phyloP scores from a whole-genome alignment of 2,329 filamentous ascomycete species.

The Penicillium griseofulvum region DNA sequence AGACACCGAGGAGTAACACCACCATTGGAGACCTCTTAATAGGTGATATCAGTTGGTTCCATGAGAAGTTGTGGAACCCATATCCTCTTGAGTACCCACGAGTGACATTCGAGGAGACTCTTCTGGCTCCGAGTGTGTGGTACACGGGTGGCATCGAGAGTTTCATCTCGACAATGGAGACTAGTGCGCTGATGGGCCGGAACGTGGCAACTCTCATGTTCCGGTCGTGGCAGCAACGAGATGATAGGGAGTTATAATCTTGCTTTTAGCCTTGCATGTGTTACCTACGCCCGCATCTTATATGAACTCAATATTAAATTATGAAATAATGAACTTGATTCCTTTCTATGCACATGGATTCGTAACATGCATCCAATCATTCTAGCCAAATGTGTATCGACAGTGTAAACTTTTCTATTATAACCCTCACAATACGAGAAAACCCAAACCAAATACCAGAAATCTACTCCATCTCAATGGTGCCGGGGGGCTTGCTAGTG shows the following conservation, averaged over 20 bases:
- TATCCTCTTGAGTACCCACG: conserved; percentile 85
- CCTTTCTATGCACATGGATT: conserved; percentile 16
- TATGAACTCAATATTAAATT: background rate
- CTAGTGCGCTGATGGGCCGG: conserved; percentile 79
- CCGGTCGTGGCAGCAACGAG: conserved; percentile 48
- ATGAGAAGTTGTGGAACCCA: conserved; percentile 74
- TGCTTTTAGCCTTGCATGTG: background rate
- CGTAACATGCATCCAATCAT: conserved; percentile 8
- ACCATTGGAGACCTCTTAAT: conserved; percentile 38
- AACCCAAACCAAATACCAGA: background rate
- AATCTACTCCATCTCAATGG: conserved; percentile 28
- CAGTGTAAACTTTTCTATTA: conserved; percentile 2
- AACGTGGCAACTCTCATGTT: conserved; percentile 58
- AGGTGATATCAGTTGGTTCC: conserved; percentile 67
- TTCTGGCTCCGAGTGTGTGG: conserved; percentile 55
- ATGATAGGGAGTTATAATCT: background rate
- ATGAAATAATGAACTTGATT: conserved; percentile 4
- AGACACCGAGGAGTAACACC: conserved; percentile 21
- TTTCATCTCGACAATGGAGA: conserved; percentile 98
- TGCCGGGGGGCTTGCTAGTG: conserved; percentile 24
- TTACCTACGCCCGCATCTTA: background rate
- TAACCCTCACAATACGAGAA: background rate
- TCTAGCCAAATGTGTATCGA: background rate
- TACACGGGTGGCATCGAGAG: conserved; percentile 74
- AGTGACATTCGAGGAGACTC: conserved; percentile 79